phyloP scores from a whole-genome alignment of 345 rosid species.

The Salix brachista region DNA sequence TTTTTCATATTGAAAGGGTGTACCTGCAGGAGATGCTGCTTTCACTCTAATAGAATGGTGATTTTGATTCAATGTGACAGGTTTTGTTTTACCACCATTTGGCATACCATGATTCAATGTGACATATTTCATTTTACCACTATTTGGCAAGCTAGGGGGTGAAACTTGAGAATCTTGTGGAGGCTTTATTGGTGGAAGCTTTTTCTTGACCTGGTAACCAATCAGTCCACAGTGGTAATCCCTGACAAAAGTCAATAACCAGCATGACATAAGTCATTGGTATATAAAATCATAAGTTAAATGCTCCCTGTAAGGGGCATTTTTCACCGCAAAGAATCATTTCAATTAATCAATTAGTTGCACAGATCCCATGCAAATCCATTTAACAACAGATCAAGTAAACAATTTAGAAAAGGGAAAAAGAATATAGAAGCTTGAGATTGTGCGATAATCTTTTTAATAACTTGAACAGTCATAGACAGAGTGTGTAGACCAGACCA shows the following conservation, averaged over 20 bases:
- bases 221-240: slow-evolving; percentile 63
- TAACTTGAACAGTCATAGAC: no score
- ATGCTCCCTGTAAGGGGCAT: slow-evolving; percentile 2
- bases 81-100: slow-evolving; percentile 23
- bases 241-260: slow-evolving; percentile 44
- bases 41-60: slow-evolving; percentile 20
- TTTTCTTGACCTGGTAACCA: slow-evolving; percentile 66
- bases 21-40: slow-evolving; percentile 24
- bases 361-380: background rate
- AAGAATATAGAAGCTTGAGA: background rate
- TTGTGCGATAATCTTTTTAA: background rate
- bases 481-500: no score
- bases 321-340: background rate
- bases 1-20: background rate
- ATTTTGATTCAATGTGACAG: slow-evolving; percentile 26
- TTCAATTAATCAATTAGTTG: background rate
- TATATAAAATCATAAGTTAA: background rate
- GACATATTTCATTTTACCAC: slow-evolving; percentile 24
- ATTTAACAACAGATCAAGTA: background rate
- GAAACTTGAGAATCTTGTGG: slow-evolving; percentile 15
- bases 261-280: slow-evolving; percentile 14
- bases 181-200: slow-evolving; percentile 27
- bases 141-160: slow-evolving; percentile 16
- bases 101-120: slow-evolving; percentile 21
- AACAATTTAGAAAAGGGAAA: background rate